These are phyloP conservation scores for Rosa rugosa DNA, from an alignment of 306 rosid genomes.

Conservation along the genomic window DNA sequence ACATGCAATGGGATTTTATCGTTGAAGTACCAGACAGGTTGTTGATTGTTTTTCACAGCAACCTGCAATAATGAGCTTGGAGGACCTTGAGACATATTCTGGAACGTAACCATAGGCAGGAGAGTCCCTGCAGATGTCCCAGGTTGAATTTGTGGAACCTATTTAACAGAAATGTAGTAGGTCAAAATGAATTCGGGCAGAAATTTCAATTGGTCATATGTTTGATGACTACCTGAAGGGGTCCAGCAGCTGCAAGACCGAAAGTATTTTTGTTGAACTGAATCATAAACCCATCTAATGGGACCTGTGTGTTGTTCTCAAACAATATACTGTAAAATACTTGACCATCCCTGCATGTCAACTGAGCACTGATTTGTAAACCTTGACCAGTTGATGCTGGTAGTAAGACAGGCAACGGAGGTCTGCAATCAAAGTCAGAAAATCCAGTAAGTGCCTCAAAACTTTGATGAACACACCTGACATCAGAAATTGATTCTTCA, in stretches of 20 bases:
- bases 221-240: constrained; percentile 65
- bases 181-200: constrained; percentile 23
- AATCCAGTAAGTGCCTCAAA: constrained; percentile 27
- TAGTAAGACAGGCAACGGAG: constrained; percentile 78
- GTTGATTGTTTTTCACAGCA: constrained; percentile 88
- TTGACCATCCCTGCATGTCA: constrained; percentile 76
- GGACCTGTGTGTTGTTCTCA: constrained; percentile 76
- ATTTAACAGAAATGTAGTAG: constrained; percentile 26
- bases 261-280: constrained; percentile 96
- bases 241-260: constrained; percentile 94
- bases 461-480: constrained; percentile 10
- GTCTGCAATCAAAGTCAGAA: constrained; percentile 50
- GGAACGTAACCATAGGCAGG: constrained; percentile 91
- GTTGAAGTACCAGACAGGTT: constrained; percentile 92
- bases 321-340: constrained; percentile 75
- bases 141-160: constrained; percentile 87
- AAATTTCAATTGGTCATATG: neutral
- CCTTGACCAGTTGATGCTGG: constrained; percentile 90
- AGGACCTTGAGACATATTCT: constrained; percentile 95
- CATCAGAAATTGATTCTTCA: neutral
- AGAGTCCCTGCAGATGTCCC: constrained; percentile 68
- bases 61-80: constrained; percentile 88
- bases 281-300: constrained; percentile 96
- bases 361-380: constrained; percentile 94
- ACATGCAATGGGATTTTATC: constrained; percentile 72